Percentiles rank a stretch among this genome's conserved stretches.
Conservation (phyloP, 73 alveolate species). For the Loxodes magnus region DNA sequence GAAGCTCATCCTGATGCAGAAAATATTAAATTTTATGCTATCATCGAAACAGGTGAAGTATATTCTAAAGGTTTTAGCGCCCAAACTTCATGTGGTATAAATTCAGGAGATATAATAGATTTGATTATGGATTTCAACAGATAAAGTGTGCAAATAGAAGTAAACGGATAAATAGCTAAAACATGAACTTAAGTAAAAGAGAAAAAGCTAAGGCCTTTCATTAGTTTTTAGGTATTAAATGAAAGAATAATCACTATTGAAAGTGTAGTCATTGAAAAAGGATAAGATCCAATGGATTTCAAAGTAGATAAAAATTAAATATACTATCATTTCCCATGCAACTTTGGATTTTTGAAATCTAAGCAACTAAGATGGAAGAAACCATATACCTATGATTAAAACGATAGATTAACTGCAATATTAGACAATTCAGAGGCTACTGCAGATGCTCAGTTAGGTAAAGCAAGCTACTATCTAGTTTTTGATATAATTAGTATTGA, state of each 20-base stretch:
- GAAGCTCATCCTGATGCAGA: too few species aligned
- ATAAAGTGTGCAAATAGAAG: too few species aligned
- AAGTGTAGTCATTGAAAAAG: neutral
- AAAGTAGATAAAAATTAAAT: constrained; percentile 1
- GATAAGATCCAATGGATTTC: neutral
- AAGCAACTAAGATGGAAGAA: constrained; percentile 9
- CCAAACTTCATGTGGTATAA: too few species aligned
- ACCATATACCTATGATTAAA: neutral
- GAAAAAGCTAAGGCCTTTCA: constrained; percentile 4
- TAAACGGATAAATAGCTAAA: too few species aligned
- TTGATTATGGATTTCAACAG: neutral
- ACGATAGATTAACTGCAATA: neutral
- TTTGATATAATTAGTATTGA: neutral
- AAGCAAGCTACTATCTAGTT: neutral
- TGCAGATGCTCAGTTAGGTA: constrained; percentile 6
- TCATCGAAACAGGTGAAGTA: too few species aligned
- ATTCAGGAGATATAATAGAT: too few species aligned
- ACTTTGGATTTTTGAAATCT: neutral
- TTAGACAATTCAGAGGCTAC: constrained; percentile 4
- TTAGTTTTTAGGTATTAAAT: constrained; percentile 9
- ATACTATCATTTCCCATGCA: constrained; percentile 4
- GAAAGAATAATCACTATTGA: constrained; percentile 2
- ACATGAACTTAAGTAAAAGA: too few species aligned
- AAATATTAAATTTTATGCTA: too few species aligned
- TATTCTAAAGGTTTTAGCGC: too few species aligned